Base-by-base conservation (phyloP, 305 asterid genomes). In the Fraxinus platypoda region DNA sequence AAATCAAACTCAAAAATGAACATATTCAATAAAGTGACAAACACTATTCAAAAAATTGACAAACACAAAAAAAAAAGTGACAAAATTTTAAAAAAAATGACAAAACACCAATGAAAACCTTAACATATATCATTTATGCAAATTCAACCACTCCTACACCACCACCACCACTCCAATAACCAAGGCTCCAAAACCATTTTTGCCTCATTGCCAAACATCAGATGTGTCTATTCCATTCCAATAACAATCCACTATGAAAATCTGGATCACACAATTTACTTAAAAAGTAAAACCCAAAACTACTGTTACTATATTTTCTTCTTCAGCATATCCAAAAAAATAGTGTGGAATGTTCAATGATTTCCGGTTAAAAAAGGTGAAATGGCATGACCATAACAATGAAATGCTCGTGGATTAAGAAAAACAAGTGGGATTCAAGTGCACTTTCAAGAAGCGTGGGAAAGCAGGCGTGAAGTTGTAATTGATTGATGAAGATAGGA, bases 121-220 rank as follows among this genome's bases (percentile, higher is more conserved):
- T 0, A 30, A 30, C 3, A 30, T 30, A 3, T 30, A 30, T 30
- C 3, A 30, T 30, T 30, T 30, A 30, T 30, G 33, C 33, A 30
- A 30, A 30, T 30, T 30, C 33, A 30, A 30, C 33, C 33, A 30
- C 33, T 30, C 4, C 33, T 3, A 30, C 33, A 2, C 33, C 33
- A 30, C 33, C 31, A 28, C 31, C 33, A 30, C 33, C 3, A 30
- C 33, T 30, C 33, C 83, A 91, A 78, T 77, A 90, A 81, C 98
- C 98, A 94, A 85, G 92, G 90, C 91, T 96, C 98, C 1, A 94
- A 95, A 91, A 93, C 99, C 98, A 96, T 94, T 75, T 88, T 90
- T 82, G 70, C 86, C 81, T 71, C 79, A 77, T 83, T 70, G 33
- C 33, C 33, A 30, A 30, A 30, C 33, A 2, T 30, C 0, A 3